Conservation (phyloP, 2,329 filamentous ascomycete genomes). For the Penicillium sp. region DNA sequence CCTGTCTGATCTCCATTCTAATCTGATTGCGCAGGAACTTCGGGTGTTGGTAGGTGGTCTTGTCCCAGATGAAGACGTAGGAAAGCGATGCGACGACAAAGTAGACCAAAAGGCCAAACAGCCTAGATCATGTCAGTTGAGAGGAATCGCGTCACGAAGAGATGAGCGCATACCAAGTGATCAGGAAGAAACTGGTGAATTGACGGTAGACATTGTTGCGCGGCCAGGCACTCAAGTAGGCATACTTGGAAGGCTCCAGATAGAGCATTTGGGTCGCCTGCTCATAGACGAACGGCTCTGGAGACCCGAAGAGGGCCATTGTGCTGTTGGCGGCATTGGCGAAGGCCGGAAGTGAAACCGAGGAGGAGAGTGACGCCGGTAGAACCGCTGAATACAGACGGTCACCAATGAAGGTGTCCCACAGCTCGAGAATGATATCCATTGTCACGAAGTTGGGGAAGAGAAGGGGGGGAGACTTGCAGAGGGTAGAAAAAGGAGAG, state of each 20-base stretch:
- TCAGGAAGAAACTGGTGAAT: conserved; percentile 71
- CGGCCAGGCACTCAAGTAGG: conserved; percentile 75
- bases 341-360: conserved; percentile 54
- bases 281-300: conserved; percentile 57
- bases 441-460: conserved; percentile 39
- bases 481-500: conserved; percentile 13
- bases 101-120: conserved; percentile 83
- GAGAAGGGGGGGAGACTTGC: not conserved
- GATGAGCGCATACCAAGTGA: conserved; percentile 70
- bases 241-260: conserved; percentile 70
- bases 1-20: conserved; percentile 78
- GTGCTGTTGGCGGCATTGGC: conserved; percentile 58
- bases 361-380: conserved; percentile 60
- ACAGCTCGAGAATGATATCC: conserved; percentile 87
- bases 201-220: conserved; percentile 80
- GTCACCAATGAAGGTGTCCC: conserved; percentile 81
- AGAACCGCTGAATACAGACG: conserved; percentile 71
- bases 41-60: conserved; percentile 82
- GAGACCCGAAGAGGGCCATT: conserved; percentile 56
- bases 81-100: conserved; percentile 81
- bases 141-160: not conserved
- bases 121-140: conserved; percentile 53
- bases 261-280: conserved; percentile 71
- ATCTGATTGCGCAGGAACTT: conserved; percentile 96
- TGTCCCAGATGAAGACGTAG: conserved; percentile 89